Evolutionary conservation across 495 filamentous ascomycete genomes (phyloP).

Genomic region (Penicillium cataractarum): DNA sequence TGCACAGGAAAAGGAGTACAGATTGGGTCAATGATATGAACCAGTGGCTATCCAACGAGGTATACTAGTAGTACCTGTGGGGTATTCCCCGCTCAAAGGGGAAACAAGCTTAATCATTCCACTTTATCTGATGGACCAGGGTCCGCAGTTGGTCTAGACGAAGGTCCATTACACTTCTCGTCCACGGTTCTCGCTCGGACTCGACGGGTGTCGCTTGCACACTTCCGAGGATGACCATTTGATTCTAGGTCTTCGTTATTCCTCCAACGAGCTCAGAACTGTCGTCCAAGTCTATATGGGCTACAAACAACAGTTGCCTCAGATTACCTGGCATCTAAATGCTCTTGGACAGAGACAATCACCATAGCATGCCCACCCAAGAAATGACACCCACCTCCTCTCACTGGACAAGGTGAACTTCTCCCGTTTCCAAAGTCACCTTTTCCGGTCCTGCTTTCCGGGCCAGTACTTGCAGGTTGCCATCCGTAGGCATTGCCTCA

Average conservation of each 20-base stretch:
- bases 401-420: not conserved
- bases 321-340: not conserved
- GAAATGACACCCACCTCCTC: not conserved
- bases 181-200: conserved; percentile 10
- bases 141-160: conserved; percentile 18
- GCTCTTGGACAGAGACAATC: not conserved
- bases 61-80: not conserved
- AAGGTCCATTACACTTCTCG: not conserved
- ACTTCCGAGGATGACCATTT: too few relatives aligned
- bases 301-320: too few relatives aligned
- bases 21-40: too few relatives aligned
- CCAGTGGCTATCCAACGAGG: not conserved
- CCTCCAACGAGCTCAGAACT: not conserved
- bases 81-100: not conserved
- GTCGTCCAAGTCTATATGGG: not conserved
- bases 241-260: not conserved
- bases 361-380: too few relatives aligned
- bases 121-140: not conserved
- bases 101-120: not conserved
- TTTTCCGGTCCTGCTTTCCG: conserved; percentile 11
- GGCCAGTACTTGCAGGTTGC: not conserved
- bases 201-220: conserved; percentile 3
- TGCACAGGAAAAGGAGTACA: not conserved
- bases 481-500: conserved; percentile 3
- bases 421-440: not conserved